Percentiles rank a stretch among this genome's conserved stretches.
Evolutionary conservation across 2,329 filamentous ascomycete species (phyloP).

Genomic region (Arachnomyces sp.): DNA sequence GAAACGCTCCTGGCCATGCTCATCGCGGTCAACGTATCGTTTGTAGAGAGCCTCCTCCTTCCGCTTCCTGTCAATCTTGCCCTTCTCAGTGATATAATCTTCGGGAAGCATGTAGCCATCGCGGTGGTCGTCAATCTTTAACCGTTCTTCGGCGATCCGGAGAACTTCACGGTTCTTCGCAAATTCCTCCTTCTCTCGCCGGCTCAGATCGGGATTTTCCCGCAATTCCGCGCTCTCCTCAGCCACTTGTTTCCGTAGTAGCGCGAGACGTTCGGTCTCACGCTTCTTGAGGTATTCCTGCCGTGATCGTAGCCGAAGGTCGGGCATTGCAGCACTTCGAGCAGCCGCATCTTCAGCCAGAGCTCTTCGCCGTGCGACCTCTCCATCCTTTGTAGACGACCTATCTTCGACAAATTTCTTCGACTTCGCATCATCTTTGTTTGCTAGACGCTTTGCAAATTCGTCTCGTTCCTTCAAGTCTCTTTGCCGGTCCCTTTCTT

Average conservation of each 20-base stretch:
- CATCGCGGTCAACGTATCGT: slow-evolving; percentile 78
- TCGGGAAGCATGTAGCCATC: slow-evolving; percentile 92
- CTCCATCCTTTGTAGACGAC: slow-evolving; percentile 47
- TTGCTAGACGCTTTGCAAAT: slow-evolving; percentile 65
- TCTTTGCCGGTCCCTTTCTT: slow-evolving; percentile 51
- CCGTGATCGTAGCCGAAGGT: slow-evolving; percentile 72
- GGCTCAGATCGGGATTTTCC: slow-evolving; percentile 65
- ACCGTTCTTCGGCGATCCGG: slow-evolving; percentile 70
- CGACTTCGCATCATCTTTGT: slow-evolving; percentile 60
- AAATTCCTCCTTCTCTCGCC: slow-evolving; percentile 78
- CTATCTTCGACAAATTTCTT: slow-evolving; percentile 60
- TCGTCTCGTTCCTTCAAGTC: slow-evolving; percentile 71
- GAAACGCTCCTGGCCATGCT: slow-evolving; percentile 79
- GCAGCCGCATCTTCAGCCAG: slow-evolving; percentile 61
- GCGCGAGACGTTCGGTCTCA: slow-evolving; percentile 71
- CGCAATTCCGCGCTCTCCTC: slow-evolving; percentile 78
- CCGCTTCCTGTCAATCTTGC: slow-evolving; percentile 75
- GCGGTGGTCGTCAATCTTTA: slow-evolving; percentile 80
- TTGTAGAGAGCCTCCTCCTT: slow-evolving; percentile 88
- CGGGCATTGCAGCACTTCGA: slow-evolving; percentile 63
- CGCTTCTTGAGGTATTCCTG: slow-evolving; percentile 93
- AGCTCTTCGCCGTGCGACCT: slow-evolving; percentile 52
- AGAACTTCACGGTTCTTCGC: slow-evolving; percentile 77
- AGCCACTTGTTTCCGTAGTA: slow-evolving; percentile 82
- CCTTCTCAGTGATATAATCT: slow-evolving; percentile 89